Percentiles rank a stretch among this genome's conserved stretches.
Evolutionary conservation across 2,329 filamentous ascomycete genomes (phyloP).

Genomic region (Chrysosporium queenslandicum): DNA sequence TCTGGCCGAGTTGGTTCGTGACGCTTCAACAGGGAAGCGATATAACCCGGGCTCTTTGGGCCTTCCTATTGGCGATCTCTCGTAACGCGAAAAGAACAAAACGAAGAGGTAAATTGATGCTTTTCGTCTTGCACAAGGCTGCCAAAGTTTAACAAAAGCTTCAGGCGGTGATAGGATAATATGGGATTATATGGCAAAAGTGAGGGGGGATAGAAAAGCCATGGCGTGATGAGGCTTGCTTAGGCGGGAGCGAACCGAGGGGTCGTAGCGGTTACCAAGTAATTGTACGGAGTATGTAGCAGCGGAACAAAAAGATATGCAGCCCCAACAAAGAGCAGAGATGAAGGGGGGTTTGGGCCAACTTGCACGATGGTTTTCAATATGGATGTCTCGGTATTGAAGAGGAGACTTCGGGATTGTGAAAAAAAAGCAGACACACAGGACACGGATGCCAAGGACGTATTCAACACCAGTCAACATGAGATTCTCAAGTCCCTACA

Average conservation of each 20-base stretch:
- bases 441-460: background rate
- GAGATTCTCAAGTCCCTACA: background rate
- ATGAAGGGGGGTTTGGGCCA: background rate
- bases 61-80: background rate
- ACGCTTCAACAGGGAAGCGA: background rate
- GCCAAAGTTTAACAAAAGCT: background rate
- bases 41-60: background rate
- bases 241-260: no score
- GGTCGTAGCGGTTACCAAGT: no score
- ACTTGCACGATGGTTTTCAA: background rate
- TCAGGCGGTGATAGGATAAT: background rate
- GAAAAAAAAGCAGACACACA: background rate
- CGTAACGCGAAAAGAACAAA: background rate
- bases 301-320: background rate
- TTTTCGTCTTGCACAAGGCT: background rate
- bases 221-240: no score
- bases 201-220: no score
- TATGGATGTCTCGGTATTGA: background rate
- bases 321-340: background rate
- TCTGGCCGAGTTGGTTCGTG: no score
- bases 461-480: background rate
- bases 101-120: background rate
- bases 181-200: background rate
- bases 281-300: no score
- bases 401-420: background rate